A percentile compares a stretch with the other conserved stretches of the same genome.
phyloP scores from a whole-genome alignment of 78 protist species.

The Paulinella micropora region DNA sequence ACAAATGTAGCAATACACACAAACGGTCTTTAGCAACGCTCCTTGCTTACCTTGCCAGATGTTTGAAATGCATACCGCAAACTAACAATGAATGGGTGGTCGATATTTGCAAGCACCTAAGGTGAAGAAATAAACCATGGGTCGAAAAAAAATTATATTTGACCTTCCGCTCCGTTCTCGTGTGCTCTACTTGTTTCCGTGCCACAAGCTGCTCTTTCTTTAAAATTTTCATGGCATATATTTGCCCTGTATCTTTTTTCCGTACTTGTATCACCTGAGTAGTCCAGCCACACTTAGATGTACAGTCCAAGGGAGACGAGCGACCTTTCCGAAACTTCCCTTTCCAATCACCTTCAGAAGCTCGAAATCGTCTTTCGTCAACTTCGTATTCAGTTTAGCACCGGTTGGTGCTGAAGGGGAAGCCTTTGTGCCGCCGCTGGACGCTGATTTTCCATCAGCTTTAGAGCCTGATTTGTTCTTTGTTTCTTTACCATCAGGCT shows the following conservation, averaged over 20 bases:
- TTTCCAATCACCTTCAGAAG: slow-evolving; percentile 11
- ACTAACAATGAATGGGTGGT: slow-evolving; percentile 63
- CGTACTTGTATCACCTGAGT: slow-evolving; percentile 45
- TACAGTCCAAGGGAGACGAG: too few species aligned
- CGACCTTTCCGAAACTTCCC: slow-evolving; percentile 13
- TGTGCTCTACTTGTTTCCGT: slow-evolving; percentile 71
- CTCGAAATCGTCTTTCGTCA: not conserved
- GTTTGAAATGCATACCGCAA: slow-evolving; percentile 65
- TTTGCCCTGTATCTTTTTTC: slow-evolving; percentile 38
- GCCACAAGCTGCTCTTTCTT: slow-evolving; percentile 30
- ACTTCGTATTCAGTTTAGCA: not conserved
- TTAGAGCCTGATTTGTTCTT: too few species aligned
- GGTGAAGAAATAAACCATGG: not conserved
- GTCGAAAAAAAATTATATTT: slow-evolving; percentile 3
- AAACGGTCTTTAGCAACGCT: too few species aligned
- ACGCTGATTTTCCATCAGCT: too few species aligned
- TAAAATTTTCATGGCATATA: slow-evolving; percentile 65
- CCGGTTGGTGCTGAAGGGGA: too few species aligned
- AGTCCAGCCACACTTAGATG: too few species aligned
- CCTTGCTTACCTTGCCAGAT: not conserved
- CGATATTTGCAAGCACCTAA: slow-evolving; percentile 52
- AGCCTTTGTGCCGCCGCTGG: too few species aligned
- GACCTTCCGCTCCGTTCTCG: slow-evolving; percentile 58
- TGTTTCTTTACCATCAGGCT: too few species aligned
- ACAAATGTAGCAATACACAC: too few species aligned